Conservation (phyloP, 169 alveolate species). For the Plasmodium malariae region DNA sequence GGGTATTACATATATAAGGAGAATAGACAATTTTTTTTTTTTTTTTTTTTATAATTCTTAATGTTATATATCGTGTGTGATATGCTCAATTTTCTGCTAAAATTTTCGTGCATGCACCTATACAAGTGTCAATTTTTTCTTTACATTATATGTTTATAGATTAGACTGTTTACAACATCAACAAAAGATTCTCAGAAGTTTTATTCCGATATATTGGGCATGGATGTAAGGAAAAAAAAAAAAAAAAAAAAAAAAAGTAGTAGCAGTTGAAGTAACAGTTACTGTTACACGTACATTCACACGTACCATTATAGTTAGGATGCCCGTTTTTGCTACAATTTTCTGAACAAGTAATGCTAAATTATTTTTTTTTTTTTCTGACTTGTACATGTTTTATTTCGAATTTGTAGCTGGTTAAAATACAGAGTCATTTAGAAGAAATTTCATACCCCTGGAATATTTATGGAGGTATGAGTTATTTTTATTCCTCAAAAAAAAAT, state of each 20-base stretch:
- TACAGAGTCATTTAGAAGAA: slow-evolving; percentile 75
- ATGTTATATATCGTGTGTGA: no score
- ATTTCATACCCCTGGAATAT: slow-evolving; percentile 75
- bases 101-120: slow-evolving; percentile 15
- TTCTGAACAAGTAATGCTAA: no score
- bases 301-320: background rate
- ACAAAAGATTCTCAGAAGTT: slow-evolving; percentile 73
- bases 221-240: slow-evolving; percentile 34
- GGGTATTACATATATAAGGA: slow-evolving; percentile 23
- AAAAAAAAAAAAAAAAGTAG: background rate
- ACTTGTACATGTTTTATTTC: background rate
- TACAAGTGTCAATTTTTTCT: background rate
- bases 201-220: slow-evolving; percentile 72
- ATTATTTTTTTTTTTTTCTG: slow-evolving; percentile 6
- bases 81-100: no score
- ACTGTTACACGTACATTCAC: background rate
- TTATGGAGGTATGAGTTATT: slow-evolving; percentile 75
- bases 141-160: slow-evolving; percentile 38
- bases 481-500: slow-evolving; percentile 53
- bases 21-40: background rate
- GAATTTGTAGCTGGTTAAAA: slow-evolving; percentile 38
- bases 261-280: background rate
- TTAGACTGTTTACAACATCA: slow-evolving; percentile 66
- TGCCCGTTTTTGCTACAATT: no score
- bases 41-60: background rate